Evolutionary conservation across 345 rosid species (phyloP), one percentile per base, ranked within the genome.

Genomic region (Citrus trifoliata): DNA sequence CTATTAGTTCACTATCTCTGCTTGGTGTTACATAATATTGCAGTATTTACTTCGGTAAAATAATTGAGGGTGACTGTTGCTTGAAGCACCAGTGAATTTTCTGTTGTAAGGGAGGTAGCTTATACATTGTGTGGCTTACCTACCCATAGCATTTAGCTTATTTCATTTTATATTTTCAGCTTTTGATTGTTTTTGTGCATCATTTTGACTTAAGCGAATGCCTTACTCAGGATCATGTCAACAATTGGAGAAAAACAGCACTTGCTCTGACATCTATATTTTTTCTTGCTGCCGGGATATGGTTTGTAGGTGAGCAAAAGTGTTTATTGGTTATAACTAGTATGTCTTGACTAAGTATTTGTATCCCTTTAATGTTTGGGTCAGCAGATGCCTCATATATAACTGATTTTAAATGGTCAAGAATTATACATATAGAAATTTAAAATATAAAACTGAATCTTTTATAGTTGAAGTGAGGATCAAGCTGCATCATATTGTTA

Each of bases 181-280:
- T 18, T 67, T 56, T 19, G 27, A 42, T 76, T 76, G 19, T 22
- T 76, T 75, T 48, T 51, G 42, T 64, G 35, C 25, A 56, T 38
- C 46, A 59, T 81, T 42, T 58, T 74, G 37, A 77, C 70, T 25
- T 79, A 0, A 55, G 46, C 7, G 37, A 60, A 25, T 59, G 28
- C 80, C 37, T n/a, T 80, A 42, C 73, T 51, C 87, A 94, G 94
- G 98, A 94, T 80, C 84, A 76, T 63, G 76, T 91, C 18, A 81
- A 90, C 86, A 87, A 87, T 71, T 93, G 99, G 99, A 90, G 98
- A 86, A 69, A 64, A 79, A 94, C 97, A n/a, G 76, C 98, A 62
- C 97, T 94, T 73, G 83, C 89, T 63, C 86, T 97, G 78, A 93
- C 99, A 48, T 82, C 92, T 64, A 53, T 97, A 64, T 79, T 94